These are phyloP conservation scores for Nitzschia palea DNA, from an alignment of 108 stramenopile genomes.

Conservation along the genomic window DNA sequence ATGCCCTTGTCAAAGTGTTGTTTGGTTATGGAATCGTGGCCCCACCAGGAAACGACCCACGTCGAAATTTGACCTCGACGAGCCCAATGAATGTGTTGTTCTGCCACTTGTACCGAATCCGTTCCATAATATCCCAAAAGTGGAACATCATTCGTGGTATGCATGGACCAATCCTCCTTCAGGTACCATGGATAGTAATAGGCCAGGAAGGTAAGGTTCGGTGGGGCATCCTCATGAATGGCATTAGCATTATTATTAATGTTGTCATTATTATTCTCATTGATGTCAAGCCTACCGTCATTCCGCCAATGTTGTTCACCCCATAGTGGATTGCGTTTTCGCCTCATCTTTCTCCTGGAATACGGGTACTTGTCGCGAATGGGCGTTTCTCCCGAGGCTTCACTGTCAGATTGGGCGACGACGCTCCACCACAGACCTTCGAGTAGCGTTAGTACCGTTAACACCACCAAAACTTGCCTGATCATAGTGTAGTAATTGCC, in stretches of 20 bases:
- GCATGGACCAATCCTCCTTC: constrained; percentile 20
- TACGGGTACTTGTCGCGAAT: not conserved
- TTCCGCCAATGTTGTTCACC: not conserved
- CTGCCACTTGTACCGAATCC: constrained; percentile 16
- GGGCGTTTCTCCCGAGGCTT: not conserved
- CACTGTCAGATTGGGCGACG: not conserved
- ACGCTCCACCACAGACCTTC: not conserved
- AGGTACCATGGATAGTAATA: constrained; percentile 38
- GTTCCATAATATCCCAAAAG: constrained; percentile 32
- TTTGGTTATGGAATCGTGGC: not conserved
- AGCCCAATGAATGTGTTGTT: constrained; percentile 34
- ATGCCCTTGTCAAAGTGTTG: constrained; percentile 18
- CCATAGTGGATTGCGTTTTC: not conserved
- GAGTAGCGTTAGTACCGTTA: no score
- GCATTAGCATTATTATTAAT: not conserved
- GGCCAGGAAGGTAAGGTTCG: constrained; percentile 3
- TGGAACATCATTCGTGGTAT: constrained; percentile 16
- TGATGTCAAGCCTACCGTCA: not conserved
- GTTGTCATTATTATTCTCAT: not conserved
- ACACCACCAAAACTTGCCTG: no score
- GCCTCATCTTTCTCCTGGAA: not conserved
- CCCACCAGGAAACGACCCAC: constrained; percentile 20
- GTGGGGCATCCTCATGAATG: not conserved
- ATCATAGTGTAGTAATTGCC: no score
- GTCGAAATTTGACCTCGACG: constrained; percentile 17